phyloP scores from a whole-genome alignment of 2,329 filamentous ascomycete genomes.

The Thelonectria discophora region DNA sequence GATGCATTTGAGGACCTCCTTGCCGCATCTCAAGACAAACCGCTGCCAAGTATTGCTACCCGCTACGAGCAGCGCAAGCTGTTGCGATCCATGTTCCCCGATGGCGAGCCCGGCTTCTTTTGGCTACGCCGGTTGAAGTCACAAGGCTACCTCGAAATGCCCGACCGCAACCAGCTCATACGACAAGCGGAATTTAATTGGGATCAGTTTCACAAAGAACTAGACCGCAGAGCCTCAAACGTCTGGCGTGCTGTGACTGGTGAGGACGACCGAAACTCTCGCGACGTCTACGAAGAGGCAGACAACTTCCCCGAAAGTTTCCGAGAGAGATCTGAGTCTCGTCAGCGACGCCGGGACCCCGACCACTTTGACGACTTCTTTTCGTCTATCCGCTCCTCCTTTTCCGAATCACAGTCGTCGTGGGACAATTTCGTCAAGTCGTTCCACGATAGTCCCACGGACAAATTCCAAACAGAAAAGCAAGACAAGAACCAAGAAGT shows the following conservation, averaged over 20 bases:
- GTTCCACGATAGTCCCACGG: conserved; percentile 38
- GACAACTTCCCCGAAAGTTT: conserved; percentile 22
- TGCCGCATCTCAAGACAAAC: conserved; percentile 53
- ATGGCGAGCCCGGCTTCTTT: conserved; percentile 52
- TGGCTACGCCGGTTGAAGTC: conserved; percentile 53
- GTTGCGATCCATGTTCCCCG: conserved; percentile 50
- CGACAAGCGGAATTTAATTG: conserved; percentile 36
- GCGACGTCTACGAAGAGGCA: conserved; percentile 23
- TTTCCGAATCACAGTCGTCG: conserved; percentile 49
- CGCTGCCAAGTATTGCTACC: conserved; percentile 52
- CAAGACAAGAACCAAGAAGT: conserved; percentile 45
- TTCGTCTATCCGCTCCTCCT: conserved; percentile 48
- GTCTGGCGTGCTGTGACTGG: conserved; percentile 39
- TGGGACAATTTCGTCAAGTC: conserved; percentile 53
- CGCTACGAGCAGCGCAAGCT: conserved; percentile 49
- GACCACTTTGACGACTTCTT: conserved; percentile 55
- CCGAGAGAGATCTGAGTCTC: conserved; percentile 14
- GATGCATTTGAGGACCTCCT: conserved; percentile 69
- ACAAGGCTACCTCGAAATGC: conserved; percentile 50
- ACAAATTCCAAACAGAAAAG: conserved; percentile 23
- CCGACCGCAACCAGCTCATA: conserved; percentile 29
- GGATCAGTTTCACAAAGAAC: conserved; percentile 44
- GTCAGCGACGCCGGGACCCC: conserved; percentile 33
- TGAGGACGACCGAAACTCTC: conserved; percentile 24
- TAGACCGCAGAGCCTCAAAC: conserved; percentile 42